Conservation (phyloP, 2,329 filamentous ascomycete species). For the Epichloe amarillans region DNA sequence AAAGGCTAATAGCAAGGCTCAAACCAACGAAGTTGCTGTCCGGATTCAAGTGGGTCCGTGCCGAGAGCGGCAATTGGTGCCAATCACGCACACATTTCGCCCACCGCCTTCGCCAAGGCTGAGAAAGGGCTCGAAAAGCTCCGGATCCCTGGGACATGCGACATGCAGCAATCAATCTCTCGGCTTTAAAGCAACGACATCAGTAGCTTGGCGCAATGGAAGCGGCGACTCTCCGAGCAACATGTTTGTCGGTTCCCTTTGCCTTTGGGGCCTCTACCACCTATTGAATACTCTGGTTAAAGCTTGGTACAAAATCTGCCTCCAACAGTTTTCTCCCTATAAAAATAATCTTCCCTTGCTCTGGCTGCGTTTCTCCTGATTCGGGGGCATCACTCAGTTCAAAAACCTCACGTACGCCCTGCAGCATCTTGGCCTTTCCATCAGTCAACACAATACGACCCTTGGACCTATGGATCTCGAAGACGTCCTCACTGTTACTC, state of each 20-base stretch:
- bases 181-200: not conserved
- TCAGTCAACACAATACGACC: slow-evolving; percentile 56
- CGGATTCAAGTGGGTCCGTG: slow-evolving; percentile 28
- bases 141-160: too few species aligned
- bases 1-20: slow-evolving; percentile 14
- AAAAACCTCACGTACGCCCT: slow-evolving; percentile 88
- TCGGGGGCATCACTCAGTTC: slow-evolving; percentile 61
- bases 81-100: slow-evolving; percentile 13
- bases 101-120: slow-evolving; percentile 10
- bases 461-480: slow-evolving; percentile 83
- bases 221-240: not conserved
- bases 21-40: slow-evolving; percentile 14
- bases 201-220: not conserved
- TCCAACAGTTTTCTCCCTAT: slow-evolving; percentile 44
- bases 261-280: not conserved
- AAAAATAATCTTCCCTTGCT: slow-evolving; percentile 45
- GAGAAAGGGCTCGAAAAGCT: not conserved
- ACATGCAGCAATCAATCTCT: not conserved
- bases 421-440: slow-evolving; percentile 62
- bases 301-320: slow-evolving; percentile 38
- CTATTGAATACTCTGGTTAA: slow-evolving; percentile 17
- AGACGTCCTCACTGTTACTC: slow-evolving; percentile 24
- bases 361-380: slow-evolving; percentile 14
- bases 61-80: slow-evolving; percentile 16
- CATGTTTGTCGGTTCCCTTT: too few species aligned